A percentile compares a stretch with the other conserved stretches of the same genome.
Conservation (phyloP, 2,329 filamentous ascomycete genomes). For the Xylogone sp. region DNA sequence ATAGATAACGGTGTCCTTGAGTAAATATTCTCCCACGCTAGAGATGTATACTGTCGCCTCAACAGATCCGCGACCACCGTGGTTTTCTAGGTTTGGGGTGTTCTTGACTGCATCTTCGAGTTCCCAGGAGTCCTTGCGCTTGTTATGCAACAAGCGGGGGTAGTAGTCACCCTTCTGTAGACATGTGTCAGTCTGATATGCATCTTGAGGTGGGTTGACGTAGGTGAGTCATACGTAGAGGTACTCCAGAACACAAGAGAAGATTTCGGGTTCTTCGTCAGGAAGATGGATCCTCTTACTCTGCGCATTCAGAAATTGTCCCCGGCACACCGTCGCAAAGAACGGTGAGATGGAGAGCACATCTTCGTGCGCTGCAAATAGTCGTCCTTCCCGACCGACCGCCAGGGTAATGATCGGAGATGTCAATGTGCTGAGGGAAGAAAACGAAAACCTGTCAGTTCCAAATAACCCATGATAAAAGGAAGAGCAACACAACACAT, state of each 20-base stretch:
- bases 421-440: conserved; percentile 46
- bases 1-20: conserved; percentile 90
- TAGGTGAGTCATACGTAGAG: conserved; percentile 37
- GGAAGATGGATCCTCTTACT: conserved; percentile 75
- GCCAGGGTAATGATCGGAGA: conserved; percentile 76
- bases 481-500: conserved; percentile 18
- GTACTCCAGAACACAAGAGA: conserved; percentile 86
- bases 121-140: conserved; percentile 75
- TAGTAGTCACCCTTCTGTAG: conserved; percentile 88
- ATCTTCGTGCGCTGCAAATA: conserved; percentile 90
- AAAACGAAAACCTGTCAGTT: not conserved
- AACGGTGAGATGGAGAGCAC: conserved; percentile 75
- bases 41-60: conserved; percentile 69
- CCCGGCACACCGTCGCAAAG: conserved; percentile 64
- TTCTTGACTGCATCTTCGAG: conserved; percentile 58
- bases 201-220: not conserved
- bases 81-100: conserved; percentile 26
- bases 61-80: conserved; percentile 53
- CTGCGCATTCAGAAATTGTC: conserved; percentile 56
- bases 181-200: conserved; percentile 1
- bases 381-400: conserved; percentile 75
- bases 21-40: conserved; percentile 60
- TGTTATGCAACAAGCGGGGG: conserved; percentile 77
- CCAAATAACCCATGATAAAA: too few relatives aligned
- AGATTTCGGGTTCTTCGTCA: conserved; percentile 84